A percentile compares a stretch with the other conserved stretches of the same genome.
Evolutionary conservation across 495 filamentous ascomycete genomes (phyloP).

Genomic region (Neurospora africana): DNA sequence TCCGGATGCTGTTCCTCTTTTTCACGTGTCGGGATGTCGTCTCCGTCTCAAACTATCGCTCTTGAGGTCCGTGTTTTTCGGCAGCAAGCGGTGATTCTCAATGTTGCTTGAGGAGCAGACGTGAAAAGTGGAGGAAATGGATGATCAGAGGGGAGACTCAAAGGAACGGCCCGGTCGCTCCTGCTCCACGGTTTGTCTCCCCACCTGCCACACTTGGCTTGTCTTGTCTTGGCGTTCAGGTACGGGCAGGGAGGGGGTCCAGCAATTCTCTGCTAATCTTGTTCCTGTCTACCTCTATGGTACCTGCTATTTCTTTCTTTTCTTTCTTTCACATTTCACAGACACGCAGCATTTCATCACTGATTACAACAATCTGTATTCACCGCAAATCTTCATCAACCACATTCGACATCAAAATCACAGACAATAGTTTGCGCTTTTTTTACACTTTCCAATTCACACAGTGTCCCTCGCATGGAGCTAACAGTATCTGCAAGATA

Average conservation of each 20-base stretch:
- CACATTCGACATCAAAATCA: background rate
- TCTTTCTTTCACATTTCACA: background rate
- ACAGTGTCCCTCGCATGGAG: background rate
- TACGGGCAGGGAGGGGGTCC: background rate
- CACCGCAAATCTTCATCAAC: background rate
- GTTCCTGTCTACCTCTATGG: no score
- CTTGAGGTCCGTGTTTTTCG: background rate
- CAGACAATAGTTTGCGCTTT: background rate
- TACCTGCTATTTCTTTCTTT: no score
- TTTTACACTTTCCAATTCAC: background rate
- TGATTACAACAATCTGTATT: background rate
- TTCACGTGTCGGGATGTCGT: background rate
- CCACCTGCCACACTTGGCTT: background rate
- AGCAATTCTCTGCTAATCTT: background rate
- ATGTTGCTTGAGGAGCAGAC: background rate
- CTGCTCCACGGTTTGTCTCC: background rate
- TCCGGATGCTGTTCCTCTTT: background rate
- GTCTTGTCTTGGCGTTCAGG: background rate
- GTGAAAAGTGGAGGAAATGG: background rate
- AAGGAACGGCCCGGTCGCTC: background rate
- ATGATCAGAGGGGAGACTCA: background rate
- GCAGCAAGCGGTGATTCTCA: background rate
- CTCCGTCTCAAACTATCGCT: background rate
- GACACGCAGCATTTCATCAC: background rate
- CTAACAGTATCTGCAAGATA: background rate